Evolutionary conservation across 345 rosid species (phyloP).

Genomic region (Excoecaria agallocha): DNA sequence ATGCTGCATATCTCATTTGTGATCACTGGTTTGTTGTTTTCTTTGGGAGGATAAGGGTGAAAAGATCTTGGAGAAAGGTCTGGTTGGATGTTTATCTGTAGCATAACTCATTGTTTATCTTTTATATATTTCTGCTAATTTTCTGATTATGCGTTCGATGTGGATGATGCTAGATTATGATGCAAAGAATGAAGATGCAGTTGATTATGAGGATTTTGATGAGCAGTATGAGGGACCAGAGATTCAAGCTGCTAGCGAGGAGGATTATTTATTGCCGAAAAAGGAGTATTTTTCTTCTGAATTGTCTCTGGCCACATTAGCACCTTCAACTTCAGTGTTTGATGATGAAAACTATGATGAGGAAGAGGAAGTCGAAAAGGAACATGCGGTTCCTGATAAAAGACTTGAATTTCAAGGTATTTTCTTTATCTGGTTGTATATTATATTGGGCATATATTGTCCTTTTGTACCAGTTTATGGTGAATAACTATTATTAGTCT

Average conservation of each 20-base stretch:
- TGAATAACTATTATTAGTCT: neutral
- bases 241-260: slow-evolving; percentile 71
- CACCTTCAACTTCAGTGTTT: slow-evolving; percentile 49
- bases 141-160: slow-evolving; percentile 29
- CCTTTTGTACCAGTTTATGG: neutral
- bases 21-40: neutral
- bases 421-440: slow-evolving; percentile 44
- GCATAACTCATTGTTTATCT: neutral
- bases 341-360: slow-evolving; percentile 96
- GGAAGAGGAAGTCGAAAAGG: slow-evolving; percentile 47
- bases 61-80: neutral
- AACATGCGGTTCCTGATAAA: slow-evolving; percentile 41
- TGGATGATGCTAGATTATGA: slow-evolving; percentile 65
- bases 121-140: slow-evolving; percentile 6
- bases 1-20: neutral
- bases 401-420: slow-evolving; percentile 35
- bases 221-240: slow-evolving; percentile 96
- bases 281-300: slow-evolving; percentile 59
- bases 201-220: slow-evolving; percentile 92
- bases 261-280: slow-evolving; percentile 71
- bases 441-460: neutral
- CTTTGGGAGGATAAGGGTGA: neutral
- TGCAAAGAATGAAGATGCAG: slow-evolving; percentile 90
- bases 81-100: slow-evolving; percentile 1
- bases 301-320: slow-evolving; percentile 46